Evolutionary conservation across 352 stramenopile species (phyloP), one percentile per base, ranked within the genome.

Genomic region (Globisporangium carolinianum): DNA sequence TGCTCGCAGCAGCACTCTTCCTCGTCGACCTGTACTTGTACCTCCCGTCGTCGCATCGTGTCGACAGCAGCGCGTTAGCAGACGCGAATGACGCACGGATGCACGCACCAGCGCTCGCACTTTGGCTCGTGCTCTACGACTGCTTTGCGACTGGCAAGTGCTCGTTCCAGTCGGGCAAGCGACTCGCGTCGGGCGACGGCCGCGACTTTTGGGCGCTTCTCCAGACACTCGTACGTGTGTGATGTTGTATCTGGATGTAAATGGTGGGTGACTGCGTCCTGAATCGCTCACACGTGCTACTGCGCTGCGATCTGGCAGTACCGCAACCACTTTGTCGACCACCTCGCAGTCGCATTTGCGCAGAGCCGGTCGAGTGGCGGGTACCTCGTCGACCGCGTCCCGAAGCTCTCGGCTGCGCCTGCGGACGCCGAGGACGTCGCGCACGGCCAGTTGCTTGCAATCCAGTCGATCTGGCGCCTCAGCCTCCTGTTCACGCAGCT

Each of bases 1-100:
- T 67, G 32, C 57, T 87, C 10, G 75, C 77, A 9, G 62, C 68
- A 1, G 72, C 76, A 51, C 74, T 88, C n/a, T 93, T 89, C 52
- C 67, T 93, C 39, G 70, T 90, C 50, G 83, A 93, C 45, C 65
- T 89, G 48, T 81, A 76, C 50, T 51, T 93, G 2, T 83, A 89
- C 41, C 66, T 91, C 32, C 83, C 79, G 12, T 76, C 75, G 35
- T 88, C 77, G 1, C 79, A 93, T 60, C 63, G 65, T 12, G 39
- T 43, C 3, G 39, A 14, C 39, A 43, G 39, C 11, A 32, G 24
- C 24, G 24, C 24, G 24, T 32, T 32, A 32, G 24, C 24, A 32
- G 24, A 32, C 2, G 24, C 24, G 24, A 32, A 32, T 46, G 43
- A 50, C 10, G 8, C 17, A 1, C 18, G 17, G 39, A 50, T 14